Conservation (phyloP, 345 rosid genomes). For the Garcia nutans region DNA sequence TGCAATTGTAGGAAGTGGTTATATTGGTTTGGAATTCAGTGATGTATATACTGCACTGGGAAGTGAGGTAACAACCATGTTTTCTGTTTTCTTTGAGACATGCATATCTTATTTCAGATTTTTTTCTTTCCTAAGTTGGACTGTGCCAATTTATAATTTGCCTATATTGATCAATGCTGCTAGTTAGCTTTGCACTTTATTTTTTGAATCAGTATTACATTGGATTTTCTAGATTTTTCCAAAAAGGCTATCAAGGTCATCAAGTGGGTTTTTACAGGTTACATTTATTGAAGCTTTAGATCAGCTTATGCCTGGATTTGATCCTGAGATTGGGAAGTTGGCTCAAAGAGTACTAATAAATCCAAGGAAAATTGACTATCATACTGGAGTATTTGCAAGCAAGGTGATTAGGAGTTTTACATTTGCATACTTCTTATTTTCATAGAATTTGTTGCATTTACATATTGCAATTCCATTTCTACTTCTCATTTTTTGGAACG, state of each 20-base stretch:
- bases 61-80: slow-evolving; percentile 67
- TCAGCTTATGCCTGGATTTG: slow-evolving; percentile 99
- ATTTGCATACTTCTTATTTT: background rate
- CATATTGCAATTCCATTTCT: slow-evolving; percentile 4
- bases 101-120: no score
- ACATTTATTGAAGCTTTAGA: slow-evolving; percentile 95
- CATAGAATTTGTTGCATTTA: slow-evolving; percentile 2
- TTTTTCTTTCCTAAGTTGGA: background rate
- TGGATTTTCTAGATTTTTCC: background rate
- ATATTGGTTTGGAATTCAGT: slow-evolving; percentile 98
- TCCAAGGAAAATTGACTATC: slow-evolving; percentile 92
- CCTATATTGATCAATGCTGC: background rate
- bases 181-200: background rate
- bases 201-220: background rate
- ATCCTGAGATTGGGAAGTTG: slow-evolving; percentile 94
- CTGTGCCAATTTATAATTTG: background rate
- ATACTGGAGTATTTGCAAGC: slow-evolving; percentile 93
- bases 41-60: slow-evolving; percentile 99
- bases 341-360: slow-evolving; percentile 95
- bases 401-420: slow-evolving; percentile 48
- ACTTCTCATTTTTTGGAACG: background rate
- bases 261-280: slow-evolving; percentile 50
- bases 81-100: background rate
- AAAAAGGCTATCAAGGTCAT: slow-evolving; percentile 14
- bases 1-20: slow-evolving; percentile 98